Evolutionary conservation across 78 protist species (phyloP), one percentile per base, ranked within the genome.

Genomic region (Guillardia theta): DNA sequence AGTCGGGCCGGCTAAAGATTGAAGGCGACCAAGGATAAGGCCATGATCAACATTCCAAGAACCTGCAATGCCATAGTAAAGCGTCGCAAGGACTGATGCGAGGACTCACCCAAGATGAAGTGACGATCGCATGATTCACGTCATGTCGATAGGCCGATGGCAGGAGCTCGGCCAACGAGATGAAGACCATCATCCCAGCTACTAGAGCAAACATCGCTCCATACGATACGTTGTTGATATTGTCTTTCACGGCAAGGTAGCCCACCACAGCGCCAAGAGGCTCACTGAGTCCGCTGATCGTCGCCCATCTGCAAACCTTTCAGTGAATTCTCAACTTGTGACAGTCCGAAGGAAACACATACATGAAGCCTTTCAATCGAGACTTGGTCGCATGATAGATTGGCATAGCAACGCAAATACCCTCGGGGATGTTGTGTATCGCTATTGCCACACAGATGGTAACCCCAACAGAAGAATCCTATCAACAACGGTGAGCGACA

Each of bases 151-250:
- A 33, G 43, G 96, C 96, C 4, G 95, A 88, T 24, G 97, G 97
- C 2, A 96, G n/a, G 30, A 96, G 95, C 93, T 96, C 97, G 41
- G 92, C 77, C 19, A 95, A 39, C 0, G 92, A 0, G 80, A 96
- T 88, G 94, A 43, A 96, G 46, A 94, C 95, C 97, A 96, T 96
- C 96, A 96, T 95, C 64, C 97, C 97, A 27, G 95, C 94, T 37
- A 96, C 94, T 15, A 94, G 21, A 36, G 94, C 95, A 27, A 96
- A 95, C 41, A 93, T 19, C 4, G 87, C 37, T 0, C 96, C 97
- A 58, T 92, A 96, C 18, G 93, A 8, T 6, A 48, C 3, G 15
- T 12, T 18, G 76, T 24, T 15, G 37, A 88, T 22, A 8, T 88
- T 64, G 93, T 44, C 64, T 6, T 64, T 64, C 9, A 88, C 76